These are phyloP conservation scores for Carpinus fangiana DNA, from an alignment of 306 rosid genomes.

Conservation along the genomic window DNA sequence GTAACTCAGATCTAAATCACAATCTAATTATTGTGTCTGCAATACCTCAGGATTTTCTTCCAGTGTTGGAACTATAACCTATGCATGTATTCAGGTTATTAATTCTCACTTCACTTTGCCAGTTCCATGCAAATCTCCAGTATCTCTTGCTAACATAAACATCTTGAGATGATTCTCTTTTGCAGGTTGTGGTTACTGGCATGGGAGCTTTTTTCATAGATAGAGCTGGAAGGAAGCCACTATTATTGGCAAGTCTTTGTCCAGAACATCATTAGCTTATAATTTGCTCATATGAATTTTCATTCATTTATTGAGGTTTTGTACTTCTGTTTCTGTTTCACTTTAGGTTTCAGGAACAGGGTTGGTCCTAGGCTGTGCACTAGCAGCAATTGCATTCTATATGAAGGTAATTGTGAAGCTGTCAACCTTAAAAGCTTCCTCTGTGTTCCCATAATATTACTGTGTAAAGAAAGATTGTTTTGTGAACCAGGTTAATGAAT, in stretches of 20 bases:
- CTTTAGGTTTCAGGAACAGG: slow-evolving; percentile 72
- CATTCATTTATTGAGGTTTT: slow-evolving; percentile 19
- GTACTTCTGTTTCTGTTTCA: slow-evolving; percentile 14
- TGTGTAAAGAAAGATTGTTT: slow-evolving; percentile 21
- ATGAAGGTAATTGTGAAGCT: slow-evolving; percentile 53
- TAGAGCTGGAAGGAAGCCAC: slow-evolving; percentile 82
- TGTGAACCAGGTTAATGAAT: slow-evolving; percentile 54
- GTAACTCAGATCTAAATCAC: slow-evolving; percentile 14
- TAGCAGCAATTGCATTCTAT: slow-evolving; percentile 71
- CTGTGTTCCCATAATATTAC: slow-evolving; percentile 5
- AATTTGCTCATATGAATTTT: slow-evolving; percentile 6
- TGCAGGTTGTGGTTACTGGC: slow-evolving; percentile 65
- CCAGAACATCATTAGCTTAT: neutral
- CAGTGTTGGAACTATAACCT: slow-evolving; percentile 53
- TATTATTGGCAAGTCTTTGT: slow-evolving; percentile 54
- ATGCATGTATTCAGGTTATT: slow-evolving; percentile 75
- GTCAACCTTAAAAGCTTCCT: slow-evolving; percentile 9
- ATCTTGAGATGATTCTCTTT: slow-evolving; percentile 17
- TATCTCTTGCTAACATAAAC: slow-evolving; percentile 2
- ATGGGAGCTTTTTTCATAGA: slow-evolving; percentile 65
- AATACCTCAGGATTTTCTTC: slow-evolving; percentile 64
- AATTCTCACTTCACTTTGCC: slow-evolving; percentile 10
- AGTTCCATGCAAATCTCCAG: slow-evolving; percentile 1
- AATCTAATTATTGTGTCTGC: neutral
- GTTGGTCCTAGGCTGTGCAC: slow-evolving; percentile 57